Percentiles rank a stretch among this genome's conserved stretches.
Conservation (phyloP, 2,329 filamentous ascomycete genomes). For the Sarocladiaceae sp. region DNA sequence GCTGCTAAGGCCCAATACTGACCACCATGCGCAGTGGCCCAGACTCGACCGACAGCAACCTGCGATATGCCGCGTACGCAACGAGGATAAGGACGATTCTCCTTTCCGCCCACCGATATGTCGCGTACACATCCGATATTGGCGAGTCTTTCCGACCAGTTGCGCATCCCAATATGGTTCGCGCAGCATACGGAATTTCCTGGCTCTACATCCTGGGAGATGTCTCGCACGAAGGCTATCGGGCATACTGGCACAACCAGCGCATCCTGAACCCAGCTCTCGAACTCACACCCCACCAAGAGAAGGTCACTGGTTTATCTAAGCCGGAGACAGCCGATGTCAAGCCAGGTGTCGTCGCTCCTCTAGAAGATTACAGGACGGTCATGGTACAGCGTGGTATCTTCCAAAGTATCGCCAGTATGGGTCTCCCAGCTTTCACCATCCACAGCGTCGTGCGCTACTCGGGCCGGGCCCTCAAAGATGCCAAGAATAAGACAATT, state of each 20-base stretch:
- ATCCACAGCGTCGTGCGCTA: constrained; percentile 93
- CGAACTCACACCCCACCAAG: constrained; percentile 45
- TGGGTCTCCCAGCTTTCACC: constrained; percentile 91
- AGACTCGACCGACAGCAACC: constrained; percentile 77
- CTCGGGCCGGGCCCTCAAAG: constrained; percentile 79
- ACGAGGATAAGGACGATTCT: constrained; percentile 82
- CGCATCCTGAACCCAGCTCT: constrained; percentile 64
- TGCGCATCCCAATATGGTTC: constrained; percentile 78
- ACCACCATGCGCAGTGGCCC: constrained; percentile 32
- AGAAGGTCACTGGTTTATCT: constrained; percentile 42
- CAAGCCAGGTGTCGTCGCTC: constrained; percentile 46
- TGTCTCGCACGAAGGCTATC: constrained; percentile 90
- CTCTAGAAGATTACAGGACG: constrained; percentile 83
- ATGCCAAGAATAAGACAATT: constrained; percentile 68
- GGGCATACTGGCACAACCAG: constrained; percentile 87
- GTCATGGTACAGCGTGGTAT: constrained; percentile 89
- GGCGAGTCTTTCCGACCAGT: constrained; percentile 94
- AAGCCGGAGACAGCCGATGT: constrained; percentile 17
- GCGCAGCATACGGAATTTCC: constrained; percentile 80
- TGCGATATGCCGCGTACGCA: constrained; percentile 92
- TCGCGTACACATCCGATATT: constrained; percentile 95
- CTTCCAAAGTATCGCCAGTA: constrained; percentile 86
- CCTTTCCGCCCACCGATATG: constrained; percentile 86
- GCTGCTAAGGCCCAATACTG: background rate
- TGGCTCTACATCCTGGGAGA: constrained; percentile 93